These are phyloP conservation scores for Coprinopsis strossmayeri DNA, from an alignment of 768 basidiomycete genomes.

Conservation along the genomic window DNA sequence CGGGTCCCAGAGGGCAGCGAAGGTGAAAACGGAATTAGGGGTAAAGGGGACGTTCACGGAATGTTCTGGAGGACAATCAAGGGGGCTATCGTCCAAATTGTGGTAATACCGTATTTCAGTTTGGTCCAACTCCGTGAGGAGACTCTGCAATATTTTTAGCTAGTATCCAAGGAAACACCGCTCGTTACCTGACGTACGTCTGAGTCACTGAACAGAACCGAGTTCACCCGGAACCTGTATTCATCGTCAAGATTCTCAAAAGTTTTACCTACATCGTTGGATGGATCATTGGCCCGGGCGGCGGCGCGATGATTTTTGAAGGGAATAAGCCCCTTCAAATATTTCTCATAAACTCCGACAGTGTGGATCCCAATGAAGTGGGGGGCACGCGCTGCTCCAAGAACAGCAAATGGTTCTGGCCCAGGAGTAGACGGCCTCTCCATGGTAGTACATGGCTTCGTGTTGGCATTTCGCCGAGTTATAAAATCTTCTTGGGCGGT, in stretches of 20 bases:
- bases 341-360: neutral
- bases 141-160: neutral
- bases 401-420: neutral
- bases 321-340: conserved; percentile 1
- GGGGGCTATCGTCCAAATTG: neutral
- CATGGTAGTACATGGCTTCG: neutral
- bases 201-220: conserved; percentile 8
- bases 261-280: too few relatives aligned
- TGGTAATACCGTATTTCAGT: neutral
- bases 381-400: neutral
- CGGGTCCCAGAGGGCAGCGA: conserved; percentile 10
- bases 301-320: neutral
- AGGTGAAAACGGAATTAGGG: conserved; percentile 8
- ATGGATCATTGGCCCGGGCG: too few relatives aligned
- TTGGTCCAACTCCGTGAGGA: conserved; percentile 2
- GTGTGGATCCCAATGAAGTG: conserved; percentile 1
- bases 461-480: neutral
- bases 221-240: neutral
- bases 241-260: too few relatives aligned
- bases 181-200: conserved; percentile 9
- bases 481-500: neutral
- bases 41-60: conserved; percentile 1
- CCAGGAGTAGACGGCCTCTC: neutral
- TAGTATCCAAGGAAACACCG: too few relatives aligned
- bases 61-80: neutral